Percentiles rank a stretch among this genome's conserved stretches.
Conservation (phyloP, 164 flowering plant species). For the Taxillus chinensis region DNA sequence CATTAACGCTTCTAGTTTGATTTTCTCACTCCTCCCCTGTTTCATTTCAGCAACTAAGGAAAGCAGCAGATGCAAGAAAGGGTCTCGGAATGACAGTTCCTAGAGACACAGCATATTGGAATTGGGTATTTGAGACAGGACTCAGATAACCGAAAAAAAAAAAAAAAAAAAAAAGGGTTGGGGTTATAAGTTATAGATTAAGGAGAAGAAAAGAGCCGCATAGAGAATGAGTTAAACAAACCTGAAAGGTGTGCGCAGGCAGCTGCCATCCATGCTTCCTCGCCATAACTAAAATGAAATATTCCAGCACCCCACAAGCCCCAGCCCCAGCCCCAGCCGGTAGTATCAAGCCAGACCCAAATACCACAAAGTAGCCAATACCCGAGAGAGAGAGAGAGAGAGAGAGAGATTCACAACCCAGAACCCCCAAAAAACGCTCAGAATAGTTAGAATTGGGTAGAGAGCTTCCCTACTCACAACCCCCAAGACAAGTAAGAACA, state of each 20-base stretch:
- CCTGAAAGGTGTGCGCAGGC: slow-evolving; percentile 93
- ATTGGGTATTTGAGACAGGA: not conserved
- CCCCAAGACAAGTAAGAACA: too few relatives aligned
- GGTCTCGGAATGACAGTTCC: too few relatives aligned
- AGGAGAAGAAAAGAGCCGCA: slow-evolving; percentile 1
- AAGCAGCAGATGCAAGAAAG: too few relatives aligned
- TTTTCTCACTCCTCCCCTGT: too few relatives aligned
- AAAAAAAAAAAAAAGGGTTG: not conserved
- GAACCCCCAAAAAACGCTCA: too few relatives aligned
- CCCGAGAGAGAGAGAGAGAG: slow-evolving; percentile 3
- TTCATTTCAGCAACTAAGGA: too few relatives aligned
- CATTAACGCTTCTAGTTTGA: too few relatives aligned
- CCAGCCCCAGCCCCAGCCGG: not conserved
- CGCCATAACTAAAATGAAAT: slow-evolving; percentile 44
- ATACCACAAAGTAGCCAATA: slow-evolving; percentile 7
- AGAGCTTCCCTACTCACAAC: too few relatives aligned
- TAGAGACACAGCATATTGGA: too few relatives aligned
- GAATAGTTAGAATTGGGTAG: too few relatives aligned
- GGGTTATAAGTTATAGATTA: not conserved
- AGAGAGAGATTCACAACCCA: too few relatives aligned
- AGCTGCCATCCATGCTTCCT: slow-evolving; percentile 89
- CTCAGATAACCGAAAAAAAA: not conserved
- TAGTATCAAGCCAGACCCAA: not conserved
- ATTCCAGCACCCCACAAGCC: slow-evolving; percentile 3
- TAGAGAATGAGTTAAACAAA: slow-evolving; percentile 8